Evolutionary conservation across 2,329 filamentous ascomycete genomes (phyloP).

Genomic region (Diaporthe destruens): DNA sequence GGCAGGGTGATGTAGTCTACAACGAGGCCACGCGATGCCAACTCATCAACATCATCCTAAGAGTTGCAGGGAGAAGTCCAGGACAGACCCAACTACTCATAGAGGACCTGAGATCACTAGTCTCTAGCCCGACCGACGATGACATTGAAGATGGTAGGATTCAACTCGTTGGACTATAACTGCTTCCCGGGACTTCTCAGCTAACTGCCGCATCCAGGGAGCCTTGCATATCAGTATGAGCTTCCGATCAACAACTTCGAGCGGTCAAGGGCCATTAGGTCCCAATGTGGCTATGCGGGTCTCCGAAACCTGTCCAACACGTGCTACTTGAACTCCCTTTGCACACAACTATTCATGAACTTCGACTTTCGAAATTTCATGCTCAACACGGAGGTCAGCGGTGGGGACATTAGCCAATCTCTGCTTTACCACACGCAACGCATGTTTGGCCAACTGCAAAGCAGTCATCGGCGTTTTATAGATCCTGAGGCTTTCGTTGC

Average conservation of each 20-base stretch:
- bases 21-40: conserved; percentile 37
- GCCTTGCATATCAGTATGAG: conserved; percentile 71
- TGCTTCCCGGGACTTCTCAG: not conserved
- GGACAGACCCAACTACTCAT: conserved; percentile 65
- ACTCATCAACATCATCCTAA: conserved; percentile 66
- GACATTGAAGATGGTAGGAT: conserved; percentile 56
- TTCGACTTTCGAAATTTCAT: conserved; percentile 88
- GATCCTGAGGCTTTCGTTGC: conserved; percentile 80
- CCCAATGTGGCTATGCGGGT: conserved; percentile 85
- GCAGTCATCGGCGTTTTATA: conserved; percentile 78
- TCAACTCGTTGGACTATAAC: not conserved
- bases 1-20: conserved; percentile 37
- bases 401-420: conserved; percentile 69
- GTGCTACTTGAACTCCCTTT: conserved; percentile 94
- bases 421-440: conserved; percentile 83
- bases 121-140: conserved; percentile 57
- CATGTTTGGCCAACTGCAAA: conserved; percentile 88
- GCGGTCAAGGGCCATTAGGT: conserved; percentile 75
- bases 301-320: conserved; percentile 95
- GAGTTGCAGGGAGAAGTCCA: conserved; percentile 65
- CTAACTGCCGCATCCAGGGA: conserved; percentile 22
- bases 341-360: conserved; percentile 98
- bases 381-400: conserved; percentile 70
- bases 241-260: conserved; percentile 72
- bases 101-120: conserved; percentile 62